These are phyloP conservation scores for Mortierella sp. DNA, from an alignment of 371 early-diverging fungal genomes.

Conservation along the genomic window DNA sequence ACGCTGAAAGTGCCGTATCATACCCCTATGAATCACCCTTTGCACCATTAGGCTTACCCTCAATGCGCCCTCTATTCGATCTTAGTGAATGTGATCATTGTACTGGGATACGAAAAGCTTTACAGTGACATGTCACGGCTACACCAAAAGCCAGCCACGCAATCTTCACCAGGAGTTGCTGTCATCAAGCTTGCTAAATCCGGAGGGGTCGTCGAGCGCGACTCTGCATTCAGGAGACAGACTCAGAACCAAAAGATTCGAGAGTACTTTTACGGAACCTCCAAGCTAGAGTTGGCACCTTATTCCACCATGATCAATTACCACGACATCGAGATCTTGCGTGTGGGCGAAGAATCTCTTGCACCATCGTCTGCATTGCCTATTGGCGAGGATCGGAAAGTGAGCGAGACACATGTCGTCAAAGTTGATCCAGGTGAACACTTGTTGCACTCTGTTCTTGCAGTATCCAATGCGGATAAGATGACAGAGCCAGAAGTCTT, in stretches of 20 bases:
- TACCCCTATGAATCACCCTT: too few species aligned
- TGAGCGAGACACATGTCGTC: slow-evolving; percentile 81
- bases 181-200: slow-evolving; percentile 91
- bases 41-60: neutral
- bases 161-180: slow-evolving; percentile 52
- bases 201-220: slow-evolving; percentile 94
- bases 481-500: slow-evolving; percentile 72
- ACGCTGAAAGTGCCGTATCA: slow-evolving; percentile 1
- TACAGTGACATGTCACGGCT: slow-evolving; percentile 83
- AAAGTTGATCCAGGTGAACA: slow-evolving; percentile 86
- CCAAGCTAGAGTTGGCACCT: slow-evolving; percentile 77
- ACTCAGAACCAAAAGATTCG: slow-evolving; percentile 79
- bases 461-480: slow-evolving; percentile 78
- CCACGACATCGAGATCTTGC: slow-evolving; percentile 79
- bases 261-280: slow-evolving; percentile 95
- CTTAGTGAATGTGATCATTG: slow-evolving; percentile 82
- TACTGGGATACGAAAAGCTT: slow-evolving; percentile 92
- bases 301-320: slow-evolving; percentile 84
- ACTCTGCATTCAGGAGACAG: slow-evolving; percentile 74
- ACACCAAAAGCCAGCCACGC: slow-evolving; percentile 47
- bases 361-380: slow-evolving; percentile 95
- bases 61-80: neutral
- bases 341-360: slow-evolving; percentile 84
- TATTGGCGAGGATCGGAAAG: slow-evolving; percentile 83
- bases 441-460: slow-evolving; percentile 88